Percentiles rank a stretch among this genome's conserved stretches.
These are phyloP conservation scores for Grigorovia humatica DNA, from an alignment of 805 yeast genomes.

Conservation along the genomic window DNA sequence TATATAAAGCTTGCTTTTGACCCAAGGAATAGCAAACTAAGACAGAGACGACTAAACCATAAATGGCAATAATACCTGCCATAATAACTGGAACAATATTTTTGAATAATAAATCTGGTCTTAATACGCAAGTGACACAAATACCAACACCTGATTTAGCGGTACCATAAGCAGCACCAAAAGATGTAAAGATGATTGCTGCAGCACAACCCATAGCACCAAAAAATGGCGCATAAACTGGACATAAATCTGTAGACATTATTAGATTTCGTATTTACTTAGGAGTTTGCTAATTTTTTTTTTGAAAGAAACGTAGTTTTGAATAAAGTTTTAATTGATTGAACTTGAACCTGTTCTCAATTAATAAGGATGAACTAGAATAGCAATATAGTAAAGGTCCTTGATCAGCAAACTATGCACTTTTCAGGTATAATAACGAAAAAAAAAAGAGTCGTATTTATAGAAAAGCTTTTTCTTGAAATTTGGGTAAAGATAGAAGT, in stretches of 20 bases:
- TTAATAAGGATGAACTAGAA: too few relatives aligned
- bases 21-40: constrained; percentile 81
- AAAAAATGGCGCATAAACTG: constrained; percentile 72
- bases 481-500: too few relatives aligned
- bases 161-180: constrained; percentile 98
- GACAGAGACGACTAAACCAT: constrained; percentile 93
- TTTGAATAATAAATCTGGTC: constrained; percentile 92
- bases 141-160: constrained; percentile 99
- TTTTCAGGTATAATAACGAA: too few relatives aligned
- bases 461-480: too few relatives aligned
- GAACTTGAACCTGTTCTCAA: too few relatives aligned
- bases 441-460: too few relatives aligned
- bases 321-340: neutral
- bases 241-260: constrained; percentile 26
- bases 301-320: neutral
- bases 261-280: neutral
- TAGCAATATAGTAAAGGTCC: too few relatives aligned
- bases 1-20: constrained; percentile 87
- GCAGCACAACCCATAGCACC: constrained; percentile 99
- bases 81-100: constrained; percentile 94
- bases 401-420: too few relatives aligned
- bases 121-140: constrained; percentile 93
- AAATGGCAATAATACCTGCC: constrained; percentile 99
- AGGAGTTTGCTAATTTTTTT: neutral
- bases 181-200: constrained; percentile 96